phyloP scores from a whole-genome alignment of 2,329 filamentous ascomycete genomes.

The Colletotrichum spaethianum region DNA sequence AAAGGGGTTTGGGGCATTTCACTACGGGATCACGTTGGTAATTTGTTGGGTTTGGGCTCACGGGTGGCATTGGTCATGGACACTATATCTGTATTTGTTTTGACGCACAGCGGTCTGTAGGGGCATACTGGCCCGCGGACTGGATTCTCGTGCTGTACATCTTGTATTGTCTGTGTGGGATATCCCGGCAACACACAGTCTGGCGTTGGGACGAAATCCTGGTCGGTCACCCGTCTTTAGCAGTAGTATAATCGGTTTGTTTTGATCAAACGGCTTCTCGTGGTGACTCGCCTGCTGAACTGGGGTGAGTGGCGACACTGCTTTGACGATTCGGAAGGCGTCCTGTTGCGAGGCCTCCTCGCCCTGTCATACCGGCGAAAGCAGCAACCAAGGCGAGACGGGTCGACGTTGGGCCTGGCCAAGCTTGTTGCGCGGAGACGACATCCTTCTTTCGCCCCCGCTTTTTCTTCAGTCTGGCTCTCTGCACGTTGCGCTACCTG shows the following conservation, averaged over 20 bases:
- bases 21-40: slow-evolving; percentile 21
- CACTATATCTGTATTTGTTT: slow-evolving; percentile 32
- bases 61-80: slow-evolving; percentile 32
- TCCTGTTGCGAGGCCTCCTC: background rate
- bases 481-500: background rate
- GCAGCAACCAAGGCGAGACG: background rate
- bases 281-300: background rate
- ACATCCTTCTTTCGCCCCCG: background rate
- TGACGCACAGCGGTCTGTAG: background rate
- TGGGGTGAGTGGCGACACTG: background rate
- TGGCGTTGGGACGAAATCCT: slow-evolving; percentile 11
- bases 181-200: slow-evolving; percentile 1
- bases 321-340: background rate
- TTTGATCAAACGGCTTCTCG: background rate
- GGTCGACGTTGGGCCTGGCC: background rate
- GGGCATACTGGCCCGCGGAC: background rate
- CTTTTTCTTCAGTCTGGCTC: background rate
- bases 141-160: slow-evolving; percentile 5
- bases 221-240: background rate
- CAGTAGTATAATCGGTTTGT: background rate
- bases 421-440: background rate
- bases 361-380: background rate
- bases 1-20: slow-evolving; percentile 32
- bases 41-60: slow-evolving; percentile 30
- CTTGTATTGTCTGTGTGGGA: background rate